phyloP scores from a whole-genome alignment of 2,329 filamentous ascomycete species.

The Pseudodiploospora longispora region DNA sequence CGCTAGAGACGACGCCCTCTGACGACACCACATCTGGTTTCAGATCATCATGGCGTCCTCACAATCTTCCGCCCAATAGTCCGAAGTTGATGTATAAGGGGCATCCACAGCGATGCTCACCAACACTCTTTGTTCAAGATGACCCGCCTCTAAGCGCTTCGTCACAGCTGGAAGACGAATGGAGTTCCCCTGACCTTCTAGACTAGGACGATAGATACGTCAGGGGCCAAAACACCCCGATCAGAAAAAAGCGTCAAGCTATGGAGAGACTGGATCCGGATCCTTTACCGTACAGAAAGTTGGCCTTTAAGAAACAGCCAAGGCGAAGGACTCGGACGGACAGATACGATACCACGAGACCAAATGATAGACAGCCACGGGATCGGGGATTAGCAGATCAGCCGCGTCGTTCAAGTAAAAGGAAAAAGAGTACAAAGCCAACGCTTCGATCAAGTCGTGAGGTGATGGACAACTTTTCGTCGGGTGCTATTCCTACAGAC shows the following conservation, averaged over 20 bases:
- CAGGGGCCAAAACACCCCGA: no score
- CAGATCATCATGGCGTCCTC: slow-evolving; percentile 4
- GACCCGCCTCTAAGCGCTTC: no score
- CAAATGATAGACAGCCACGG: neutral
- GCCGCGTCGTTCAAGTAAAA: slow-evolving; percentile 3
- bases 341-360: slow-evolving; percentile 11
- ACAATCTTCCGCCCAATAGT: slow-evolving; percentile 1
- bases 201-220: no score
- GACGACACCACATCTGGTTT: no score
- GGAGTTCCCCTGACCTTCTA: no score
- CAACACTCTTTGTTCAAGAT: no score
- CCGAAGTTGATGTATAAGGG: neutral
- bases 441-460: slow-evolving; percentile 31
- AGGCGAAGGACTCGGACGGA: slow-evolving; percentile 12
- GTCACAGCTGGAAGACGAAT: no score
- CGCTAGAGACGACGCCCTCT: no score
- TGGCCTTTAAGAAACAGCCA: slow-evolving; percentile 8
- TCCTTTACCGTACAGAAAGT: neutral
- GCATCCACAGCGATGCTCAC: no score
- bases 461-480: slow-evolving; percentile 48
- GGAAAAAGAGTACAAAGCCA: slow-evolving; percentile 16
- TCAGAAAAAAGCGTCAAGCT: neutral
- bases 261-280: neutral
- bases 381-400: neutral
- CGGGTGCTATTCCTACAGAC: slow-evolving; percentile 39